phyloP scores from a whole-genome alignment of 768 basidiomycete species.

The Royoungia palumana region DNA sequence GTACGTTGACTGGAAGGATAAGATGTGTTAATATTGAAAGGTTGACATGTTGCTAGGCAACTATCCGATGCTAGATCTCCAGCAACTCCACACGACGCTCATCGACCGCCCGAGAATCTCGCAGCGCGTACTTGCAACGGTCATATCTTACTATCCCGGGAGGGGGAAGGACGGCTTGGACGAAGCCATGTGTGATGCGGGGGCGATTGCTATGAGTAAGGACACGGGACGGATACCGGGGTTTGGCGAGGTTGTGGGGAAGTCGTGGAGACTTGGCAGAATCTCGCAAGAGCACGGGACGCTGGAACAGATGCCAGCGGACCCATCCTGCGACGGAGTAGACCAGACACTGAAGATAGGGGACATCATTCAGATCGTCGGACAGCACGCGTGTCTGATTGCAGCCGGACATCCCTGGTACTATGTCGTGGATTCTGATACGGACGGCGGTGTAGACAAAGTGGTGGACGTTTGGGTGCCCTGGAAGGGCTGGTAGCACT shows the following conservation, averaged over 20 bases:
- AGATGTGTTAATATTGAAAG: neutral
- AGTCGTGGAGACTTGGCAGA: constrained; percentile 59
- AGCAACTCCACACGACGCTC: constrained; percentile 74
- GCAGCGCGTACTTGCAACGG: constrained; percentile 65
- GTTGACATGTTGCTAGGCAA: constrained; percentile 47
- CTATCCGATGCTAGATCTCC: constrained; percentile 81
- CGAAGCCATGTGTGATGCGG: constrained; percentile 82
- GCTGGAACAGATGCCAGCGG: constrained; percentile 39
- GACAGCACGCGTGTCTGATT: constrained; percentile 84
- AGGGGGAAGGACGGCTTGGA: constrained; percentile 58
- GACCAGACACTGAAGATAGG: constrained; percentile 47
- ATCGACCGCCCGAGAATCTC: constrained; percentile 56
- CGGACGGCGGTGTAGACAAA: constrained; percentile 41
- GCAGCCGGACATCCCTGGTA: constrained; percentile 81
- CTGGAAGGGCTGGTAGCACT: constrained; percentile 80
- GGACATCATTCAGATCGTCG: constrained; percentile 65
- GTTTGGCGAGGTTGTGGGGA: constrained; percentile 69
- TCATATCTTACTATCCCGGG: constrained; percentile 77
- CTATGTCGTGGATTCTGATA: constrained; percentile 72
- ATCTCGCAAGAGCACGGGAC: constrained; percentile 82
- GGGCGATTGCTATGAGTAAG: constrained; percentile 84
- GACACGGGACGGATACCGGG: constrained; percentile 72
- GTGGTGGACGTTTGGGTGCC: constrained; percentile 85
- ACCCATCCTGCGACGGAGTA: constrained; percentile 7
- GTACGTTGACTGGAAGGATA: constrained; percentile 31